Base-by-base conservation (phyloP, 495 filamentous ascomycete species). In the Podospora comata region DNA sequence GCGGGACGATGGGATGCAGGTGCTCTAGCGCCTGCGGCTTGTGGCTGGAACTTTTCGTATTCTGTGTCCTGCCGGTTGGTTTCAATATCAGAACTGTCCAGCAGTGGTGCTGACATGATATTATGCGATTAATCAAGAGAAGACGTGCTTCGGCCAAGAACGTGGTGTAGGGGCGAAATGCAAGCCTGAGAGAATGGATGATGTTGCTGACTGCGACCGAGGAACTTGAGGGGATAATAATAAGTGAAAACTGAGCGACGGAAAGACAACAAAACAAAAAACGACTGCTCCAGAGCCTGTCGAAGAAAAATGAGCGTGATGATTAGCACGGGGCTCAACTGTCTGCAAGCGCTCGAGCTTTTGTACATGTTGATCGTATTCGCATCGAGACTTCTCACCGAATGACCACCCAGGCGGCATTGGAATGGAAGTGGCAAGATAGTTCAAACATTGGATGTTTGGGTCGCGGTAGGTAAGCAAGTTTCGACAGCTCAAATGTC, bases 31-130 rank as follows among this genome's bases (percentile, higher is more conserved):
- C 5, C 39, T 34, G 39, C 18, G 0, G 27, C 19, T 11, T 44
- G 20, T 18, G 6, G 62, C 16, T 44, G 23, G 27, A 61, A 64
- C 19, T 20, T 60, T 18, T 68, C 39, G 60, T 30, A 20, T 13
- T 48, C 66, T n/a, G 62, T 5, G 28, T 39, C n/a, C 23, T 58
- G 55, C n/a, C 3, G 55, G 23, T 26, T 15, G 39, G 54, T 59
- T 53, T 58, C 39, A 23, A 62, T 55, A 9, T 56, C 28, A 23
- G 57, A 19, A 27, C 19, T 62, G 67, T 27, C 48, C 64, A 5
- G 67, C 5, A 55, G 59, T 30, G 67, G 27, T 23, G 64, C 13
- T 20, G 67, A 65, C 67, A 69, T 69, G 3, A 15, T 69, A 56
- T 56, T 23, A 58, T 58, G 55, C 55, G 23, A n/a, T 48, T 13